phyloP scores from a whole-genome alignment of 108 stramenopile genomes.

The Cylindrotheca closterium region DNA sequence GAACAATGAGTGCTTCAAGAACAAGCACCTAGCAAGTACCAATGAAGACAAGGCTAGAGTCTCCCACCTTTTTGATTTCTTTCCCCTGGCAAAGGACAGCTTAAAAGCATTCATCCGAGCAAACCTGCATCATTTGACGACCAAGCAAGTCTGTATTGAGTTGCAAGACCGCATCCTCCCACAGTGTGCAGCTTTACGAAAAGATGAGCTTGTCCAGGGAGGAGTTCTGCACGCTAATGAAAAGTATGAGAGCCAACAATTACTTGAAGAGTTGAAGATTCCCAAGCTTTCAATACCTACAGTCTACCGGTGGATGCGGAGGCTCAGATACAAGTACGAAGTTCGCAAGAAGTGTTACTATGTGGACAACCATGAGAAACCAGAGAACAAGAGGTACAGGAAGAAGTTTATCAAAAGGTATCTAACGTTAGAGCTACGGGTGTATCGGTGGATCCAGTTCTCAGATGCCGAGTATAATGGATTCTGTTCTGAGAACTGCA shows the following conservation, averaged over 20 bases:
- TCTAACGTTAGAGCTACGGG: constrained; percentile 7
- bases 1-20: background rate
- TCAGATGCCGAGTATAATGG: background rate
- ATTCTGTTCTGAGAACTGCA: background rate
- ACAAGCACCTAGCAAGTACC: background rate
- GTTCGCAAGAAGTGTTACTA: constrained; percentile 15
- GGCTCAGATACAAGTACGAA: constrained; percentile 9
- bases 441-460: constrained; percentile 17
- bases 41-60: background rate
- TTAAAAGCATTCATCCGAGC: too few relatives aligned
- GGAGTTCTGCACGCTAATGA: background rate
- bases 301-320: background rate
- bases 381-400: background rate
- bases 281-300: background rate
- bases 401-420: constrained; percentile 6
- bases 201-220: background rate
- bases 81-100: background rate
- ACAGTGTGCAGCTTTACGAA: too few relatives aligned
- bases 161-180: too few relatives aligned
- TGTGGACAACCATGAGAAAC: constrained; percentile 19
- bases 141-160: too few relatives aligned
- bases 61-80: background rate
- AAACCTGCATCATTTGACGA: too few relatives aligned
- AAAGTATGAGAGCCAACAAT: background rate
- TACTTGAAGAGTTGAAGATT: background rate